These are phyloP conservation scores for Hericium erinaceus DNA, from an alignment of 768 basidiomycete genomes.

Conservation along the genomic window DNA sequence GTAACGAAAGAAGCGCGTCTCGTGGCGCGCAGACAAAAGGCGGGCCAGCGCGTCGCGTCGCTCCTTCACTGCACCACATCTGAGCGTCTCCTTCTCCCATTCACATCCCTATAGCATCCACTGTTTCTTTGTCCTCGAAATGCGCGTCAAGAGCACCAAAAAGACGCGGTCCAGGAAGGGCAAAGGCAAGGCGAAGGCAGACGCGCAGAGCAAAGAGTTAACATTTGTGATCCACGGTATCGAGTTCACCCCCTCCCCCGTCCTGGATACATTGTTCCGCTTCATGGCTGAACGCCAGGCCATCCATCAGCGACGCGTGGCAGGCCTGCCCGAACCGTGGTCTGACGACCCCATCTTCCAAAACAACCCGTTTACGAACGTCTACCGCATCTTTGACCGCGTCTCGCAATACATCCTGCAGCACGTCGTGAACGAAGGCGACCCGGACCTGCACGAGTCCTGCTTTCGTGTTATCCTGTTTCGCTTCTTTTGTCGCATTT, in stretches of 20 bases:
- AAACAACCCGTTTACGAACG: constrained; percentile 58
- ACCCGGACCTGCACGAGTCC: constrained; percentile 49
- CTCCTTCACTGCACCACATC: too few species aligned
- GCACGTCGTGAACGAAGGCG: constrained; percentile 63
- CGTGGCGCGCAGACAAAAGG: too few species aligned
- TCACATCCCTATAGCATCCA: too few species aligned
- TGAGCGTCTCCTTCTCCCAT: too few species aligned
- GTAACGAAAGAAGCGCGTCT: too few species aligned
- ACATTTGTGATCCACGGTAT: constrained; percentile 14
- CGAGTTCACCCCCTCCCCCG: constrained; percentile 15
- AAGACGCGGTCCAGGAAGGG: too few species aligned
- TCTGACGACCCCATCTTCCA: constrained; percentile 52
- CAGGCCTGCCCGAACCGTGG: constrained; percentile 36
- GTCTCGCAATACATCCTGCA: constrained; percentile 58
- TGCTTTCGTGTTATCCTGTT: constrained; percentile 67
- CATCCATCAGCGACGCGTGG: constrained; percentile 20
- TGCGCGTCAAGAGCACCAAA: too few species aligned
- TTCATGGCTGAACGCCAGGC: constrained; percentile 25
- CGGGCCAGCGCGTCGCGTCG: too few species aligned
- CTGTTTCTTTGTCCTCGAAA: too few species aligned
- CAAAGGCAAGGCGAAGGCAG: too few species aligned
- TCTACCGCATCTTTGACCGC: constrained; percentile 66
- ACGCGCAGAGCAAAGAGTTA: too few species aligned
- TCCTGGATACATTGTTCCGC: constrained; percentile 22
- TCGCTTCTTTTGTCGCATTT: constrained; percentile 60